A percentile compares a stretch with the other conserved stretches of the same genome.
Evolutionary conservation across 2,329 filamentous ascomycete genomes (phyloP).

Genomic region (Tolypocladium sp.): DNA sequence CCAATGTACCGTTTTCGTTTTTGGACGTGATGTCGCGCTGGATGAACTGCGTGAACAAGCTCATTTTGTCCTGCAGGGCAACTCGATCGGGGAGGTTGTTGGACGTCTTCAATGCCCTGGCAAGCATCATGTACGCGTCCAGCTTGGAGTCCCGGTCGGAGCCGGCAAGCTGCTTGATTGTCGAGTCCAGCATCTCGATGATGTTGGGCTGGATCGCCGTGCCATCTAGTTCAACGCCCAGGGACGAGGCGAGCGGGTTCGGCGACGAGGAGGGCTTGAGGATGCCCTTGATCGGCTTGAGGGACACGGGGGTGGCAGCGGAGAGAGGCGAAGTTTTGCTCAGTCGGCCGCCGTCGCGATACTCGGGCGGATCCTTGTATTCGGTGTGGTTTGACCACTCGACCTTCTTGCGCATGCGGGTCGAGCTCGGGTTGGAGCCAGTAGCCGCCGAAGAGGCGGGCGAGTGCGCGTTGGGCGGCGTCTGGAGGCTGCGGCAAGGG

Average conservation of each 20-base stretch:
- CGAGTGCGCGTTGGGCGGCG: conserved; percentile 41
- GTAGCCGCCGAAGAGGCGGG: conserved; percentile 31
- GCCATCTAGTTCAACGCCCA: conserved; percentile 31
- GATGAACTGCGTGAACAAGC: conserved; percentile 70
- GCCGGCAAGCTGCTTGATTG: conserved; percentile 71
- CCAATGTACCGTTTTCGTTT: conserved; percentile 43
- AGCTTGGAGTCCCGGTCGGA: conserved; percentile 62
- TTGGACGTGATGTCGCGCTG: conserved; percentile 67
- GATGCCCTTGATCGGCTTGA: conserved; percentile 55
- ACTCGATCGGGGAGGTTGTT: conserved; percentile 71
- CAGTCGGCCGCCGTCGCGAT: conserved; percentile 26
- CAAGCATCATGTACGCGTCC: conserved; percentile 80
- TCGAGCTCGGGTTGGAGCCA: conserved; percentile 32
- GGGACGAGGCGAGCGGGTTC: conserved; percentile 31
- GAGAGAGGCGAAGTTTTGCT: conserved; percentile 31
- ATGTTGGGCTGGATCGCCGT: conserved; percentile 43
- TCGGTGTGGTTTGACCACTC: conserved; percentile 49
- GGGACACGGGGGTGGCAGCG: conserved; percentile 25
- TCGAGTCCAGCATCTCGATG: conserved; percentile 74
- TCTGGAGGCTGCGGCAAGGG: conserved; percentile 29
- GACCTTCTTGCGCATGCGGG: conserved; percentile 41
- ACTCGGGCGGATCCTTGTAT: conserved; percentile 44
- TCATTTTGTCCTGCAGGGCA: conserved; percentile 67
- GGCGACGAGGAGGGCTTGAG: conserved; percentile 59
- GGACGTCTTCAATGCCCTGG: conserved; percentile 68